Evolutionary conservation across 2,329 filamentous ascomycete genomes (phyloP).

Genomic region (Verticillium alfalfae): DNA sequence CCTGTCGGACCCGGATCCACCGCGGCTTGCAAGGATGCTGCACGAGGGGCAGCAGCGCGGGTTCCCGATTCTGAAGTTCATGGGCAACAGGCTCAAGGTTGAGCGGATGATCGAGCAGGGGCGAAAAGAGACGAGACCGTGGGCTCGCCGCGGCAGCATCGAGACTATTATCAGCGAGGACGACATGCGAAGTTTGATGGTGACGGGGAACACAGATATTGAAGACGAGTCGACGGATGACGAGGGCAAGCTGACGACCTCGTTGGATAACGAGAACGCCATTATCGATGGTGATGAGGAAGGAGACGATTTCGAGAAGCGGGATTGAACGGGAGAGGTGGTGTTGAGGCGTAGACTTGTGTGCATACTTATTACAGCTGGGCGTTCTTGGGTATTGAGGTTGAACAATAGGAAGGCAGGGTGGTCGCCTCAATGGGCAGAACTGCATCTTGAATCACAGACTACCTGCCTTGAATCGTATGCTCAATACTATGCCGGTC

Average conservation of each 20-base stretch:
- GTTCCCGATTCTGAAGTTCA: constrained; percentile 88
- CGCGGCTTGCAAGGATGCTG: constrained; percentile 79
- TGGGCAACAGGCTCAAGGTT: constrained; percentile 79
- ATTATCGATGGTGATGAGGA: constrained; percentile 20
- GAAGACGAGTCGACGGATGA: constrained; percentile 16
- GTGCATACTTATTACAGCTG: background rate
- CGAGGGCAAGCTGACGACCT: constrained; percentile 22
- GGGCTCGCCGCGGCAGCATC: constrained; percentile 43
- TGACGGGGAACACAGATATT: constrained; percentile 11
- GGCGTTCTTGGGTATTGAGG: background rate
- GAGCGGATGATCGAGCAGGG: constrained; percentile 65
- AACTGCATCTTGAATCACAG: background rate
- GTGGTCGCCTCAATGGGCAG: background rate
- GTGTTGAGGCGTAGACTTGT: background rate
- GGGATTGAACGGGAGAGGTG: background rate
- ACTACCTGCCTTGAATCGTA: background rate
- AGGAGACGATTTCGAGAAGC: constrained; percentile 14
- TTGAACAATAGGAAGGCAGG: background rate
- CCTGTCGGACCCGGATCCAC: constrained; percentile 72
- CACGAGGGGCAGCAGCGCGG: constrained; percentile 83
- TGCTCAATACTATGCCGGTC: too few relatives aligned
- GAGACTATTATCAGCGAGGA: constrained; percentile 59
- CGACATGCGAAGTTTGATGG: constrained; percentile 46
- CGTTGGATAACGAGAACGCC: constrained; percentile 22
- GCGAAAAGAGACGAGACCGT: constrained; percentile 45